These are phyloP conservation scores for Pseudotsuga menziesii DNA, from an alignment of 75 land plant genomes.

Conservation along the genomic window DNA sequence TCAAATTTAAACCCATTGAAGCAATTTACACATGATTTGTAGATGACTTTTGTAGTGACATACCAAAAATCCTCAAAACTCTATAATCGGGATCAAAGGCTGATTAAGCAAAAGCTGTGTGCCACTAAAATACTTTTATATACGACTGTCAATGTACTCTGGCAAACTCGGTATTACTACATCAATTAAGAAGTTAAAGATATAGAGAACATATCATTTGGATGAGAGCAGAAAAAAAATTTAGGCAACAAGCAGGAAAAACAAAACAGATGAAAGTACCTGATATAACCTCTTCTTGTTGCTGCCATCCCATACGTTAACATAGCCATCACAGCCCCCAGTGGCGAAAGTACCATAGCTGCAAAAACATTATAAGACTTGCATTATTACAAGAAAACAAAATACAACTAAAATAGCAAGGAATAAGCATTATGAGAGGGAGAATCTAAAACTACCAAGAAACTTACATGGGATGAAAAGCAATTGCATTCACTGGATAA, in stretches of 20 bases:
- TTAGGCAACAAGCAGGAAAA: not conserved
- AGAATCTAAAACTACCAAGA: not conserved
- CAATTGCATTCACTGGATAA: slow-evolving; percentile 98
- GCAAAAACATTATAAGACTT: slow-evolving; percentile 14
- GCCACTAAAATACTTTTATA: too few relatives aligned
- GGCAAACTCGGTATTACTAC: too few relatives aligned
- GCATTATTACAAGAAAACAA: not conserved
- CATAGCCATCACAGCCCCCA: slow-evolving; percentile 99
- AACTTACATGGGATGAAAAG: slow-evolving; percentile 95
- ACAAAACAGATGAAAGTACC: slow-evolving; percentile 32
- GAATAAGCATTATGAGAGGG: not conserved
- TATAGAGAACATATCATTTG: not conserved
- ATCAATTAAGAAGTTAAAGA: not conserved
- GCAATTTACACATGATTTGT: too few relatives aligned
- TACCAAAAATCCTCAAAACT: too few relatives aligned
- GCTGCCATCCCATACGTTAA: slow-evolving; percentile 99
- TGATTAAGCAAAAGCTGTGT: too few relatives aligned
- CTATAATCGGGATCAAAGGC: too few relatives aligned
- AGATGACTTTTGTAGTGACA: too few relatives aligned
- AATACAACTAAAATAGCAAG: slow-evolving; percentile 4
- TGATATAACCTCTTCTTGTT: slow-evolving; percentile 98
- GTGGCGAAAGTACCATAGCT: slow-evolving; percentile 99
- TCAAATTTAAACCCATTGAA: too few relatives aligned
- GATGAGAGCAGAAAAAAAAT: not conserved
- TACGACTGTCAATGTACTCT: too few relatives aligned